phyloP scores from a whole-genome alignment of 2,329 filamentous ascomycete genomes.

The Cercospora sp. region DNA sequence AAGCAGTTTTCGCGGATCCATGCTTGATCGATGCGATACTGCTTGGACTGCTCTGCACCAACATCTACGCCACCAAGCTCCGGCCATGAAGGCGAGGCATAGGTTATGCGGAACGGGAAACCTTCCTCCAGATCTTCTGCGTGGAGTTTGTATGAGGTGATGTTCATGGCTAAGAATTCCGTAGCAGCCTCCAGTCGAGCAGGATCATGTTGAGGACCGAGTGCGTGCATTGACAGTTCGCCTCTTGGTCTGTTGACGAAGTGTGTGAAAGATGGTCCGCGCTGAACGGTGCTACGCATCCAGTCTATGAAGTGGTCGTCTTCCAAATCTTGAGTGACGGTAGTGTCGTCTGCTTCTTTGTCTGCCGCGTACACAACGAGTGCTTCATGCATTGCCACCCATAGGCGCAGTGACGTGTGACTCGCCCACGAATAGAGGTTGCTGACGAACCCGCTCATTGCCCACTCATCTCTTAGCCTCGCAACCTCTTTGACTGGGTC shows the following conservation, averaged over 20 bases:
- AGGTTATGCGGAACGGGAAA: neutral
- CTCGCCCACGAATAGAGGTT: slow-evolving; percentile 5
- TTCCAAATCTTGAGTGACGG: neutral
- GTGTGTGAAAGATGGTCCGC: neutral
- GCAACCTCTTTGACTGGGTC: neutral
- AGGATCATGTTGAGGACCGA: neutral
- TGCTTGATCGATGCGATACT: neutral
- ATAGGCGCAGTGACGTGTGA: slow-evolving; percentile 14
- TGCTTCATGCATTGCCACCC: neutral
- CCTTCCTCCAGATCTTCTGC: neutral
- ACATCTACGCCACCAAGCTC: neutral
- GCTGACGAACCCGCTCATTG: neutral
- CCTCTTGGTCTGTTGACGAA: slow-evolving; percentile 20
- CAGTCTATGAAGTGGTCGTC: neutral
- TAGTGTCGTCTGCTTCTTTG: neutral
- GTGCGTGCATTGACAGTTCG: slow-evolving; percentile 36
- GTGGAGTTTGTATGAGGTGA: neutral
- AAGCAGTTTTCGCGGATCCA: neutral
- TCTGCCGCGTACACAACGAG: neutral
- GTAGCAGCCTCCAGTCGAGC: neutral
- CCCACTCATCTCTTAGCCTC: neutral
- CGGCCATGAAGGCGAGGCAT: neutral
- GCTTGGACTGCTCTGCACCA: neutral
- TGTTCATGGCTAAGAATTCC: neutral
- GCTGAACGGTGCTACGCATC: neutral